Evolutionary conservation across 2,329 filamentous ascomycete species (phyloP).

Genomic region (Calonectria montana): DNA sequence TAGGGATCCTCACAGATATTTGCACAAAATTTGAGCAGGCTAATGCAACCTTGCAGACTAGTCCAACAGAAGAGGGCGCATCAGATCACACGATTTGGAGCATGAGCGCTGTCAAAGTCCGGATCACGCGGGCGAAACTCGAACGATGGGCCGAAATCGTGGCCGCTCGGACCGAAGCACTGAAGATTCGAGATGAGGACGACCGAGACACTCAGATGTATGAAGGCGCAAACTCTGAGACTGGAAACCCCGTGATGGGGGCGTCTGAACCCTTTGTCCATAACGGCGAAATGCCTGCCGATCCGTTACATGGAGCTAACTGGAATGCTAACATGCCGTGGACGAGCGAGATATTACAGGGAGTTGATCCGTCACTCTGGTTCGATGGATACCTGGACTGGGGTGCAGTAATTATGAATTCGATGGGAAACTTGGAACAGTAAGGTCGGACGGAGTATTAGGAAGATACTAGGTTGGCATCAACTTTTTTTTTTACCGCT

Average conservation of each 20-base stretch:
- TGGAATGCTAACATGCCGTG: conserved; percentile 43
- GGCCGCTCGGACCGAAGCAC: conserved; percentile 47
- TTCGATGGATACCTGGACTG: conserved; percentile 51
- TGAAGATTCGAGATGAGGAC: conserved; percentile 33
- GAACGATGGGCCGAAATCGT: conserved; percentile 61
- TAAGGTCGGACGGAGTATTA: conserved; percentile 10
- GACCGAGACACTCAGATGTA: conserved; percentile 34
- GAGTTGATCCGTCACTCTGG: conserved; percentile 49
- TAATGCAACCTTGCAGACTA: conserved; percentile 49
- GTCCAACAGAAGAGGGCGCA: conserved; percentile 44
- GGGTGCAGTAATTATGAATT: conserved; percentile 48
- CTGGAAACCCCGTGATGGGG: neutral
- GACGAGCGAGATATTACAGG: conserved; percentile 47
- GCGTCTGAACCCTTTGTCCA: conserved; percentile 21
- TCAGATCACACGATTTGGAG: conserved; percentile 61
- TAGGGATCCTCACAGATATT: conserved; percentile 54
- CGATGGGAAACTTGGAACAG: conserved; percentile 41
- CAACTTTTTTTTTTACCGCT: neutral
- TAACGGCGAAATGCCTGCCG: conserved; percentile 35
- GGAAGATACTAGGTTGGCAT: neutral
- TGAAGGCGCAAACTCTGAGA: neutral
- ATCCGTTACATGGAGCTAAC: conserved; percentile 39
- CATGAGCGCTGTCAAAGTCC: conserved; percentile 59
- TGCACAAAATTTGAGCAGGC: conserved; percentile 57
- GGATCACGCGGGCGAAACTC: conserved; percentile 58